A percentile compares a stretch with the other conserved stretches of the same genome.
Conservation (phyloP, 345 rosid species). For the Anacardium occidentale region DNA sequence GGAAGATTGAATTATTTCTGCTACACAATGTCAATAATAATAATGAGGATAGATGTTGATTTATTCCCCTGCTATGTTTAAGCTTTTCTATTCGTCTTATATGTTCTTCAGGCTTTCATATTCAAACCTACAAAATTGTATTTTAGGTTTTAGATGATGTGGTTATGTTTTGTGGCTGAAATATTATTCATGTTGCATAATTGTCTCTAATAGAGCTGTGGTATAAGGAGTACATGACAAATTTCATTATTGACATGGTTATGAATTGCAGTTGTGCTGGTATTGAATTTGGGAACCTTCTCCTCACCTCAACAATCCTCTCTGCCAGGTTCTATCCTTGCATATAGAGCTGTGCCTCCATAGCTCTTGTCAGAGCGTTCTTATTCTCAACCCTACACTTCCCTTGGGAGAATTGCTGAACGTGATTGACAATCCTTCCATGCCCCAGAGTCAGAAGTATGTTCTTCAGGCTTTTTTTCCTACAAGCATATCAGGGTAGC, state of each 20-base stretch:
- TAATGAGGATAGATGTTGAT: neutral
- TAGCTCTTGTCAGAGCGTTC: conserved; percentile 21
- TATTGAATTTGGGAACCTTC: conserved; percentile 22
- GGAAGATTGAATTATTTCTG: too few relatives aligned
- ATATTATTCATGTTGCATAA: neutral
- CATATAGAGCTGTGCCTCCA: conserved; percentile 14
- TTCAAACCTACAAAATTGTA: conserved; percentile 14
- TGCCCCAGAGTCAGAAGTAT: conserved; percentile 24
- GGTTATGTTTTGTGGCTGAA: neutral
- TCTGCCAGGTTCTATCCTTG: conserved; percentile 18
- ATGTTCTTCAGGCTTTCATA: conserved; percentile 25
- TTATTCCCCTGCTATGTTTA: neutral
- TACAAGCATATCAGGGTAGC: conserved; percentile 25
- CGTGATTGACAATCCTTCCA: conserved; percentile 20
- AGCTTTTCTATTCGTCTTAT: conserved; percentile 8
- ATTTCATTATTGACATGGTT: neutral
- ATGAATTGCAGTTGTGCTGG: conserved; percentile 22
- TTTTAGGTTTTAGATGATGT: conserved; percentile 4
- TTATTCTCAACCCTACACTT: conserved; percentile 18
- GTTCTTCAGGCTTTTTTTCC: conserved; percentile 29
- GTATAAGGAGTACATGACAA: neutral
- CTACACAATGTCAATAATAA: too few relatives aligned
- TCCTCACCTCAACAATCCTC: conserved; percentile 15
- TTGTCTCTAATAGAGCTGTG: neutral
- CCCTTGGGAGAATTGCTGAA: conserved; percentile 16